These are phyloP conservation scores for Ogataea glucozyma DNA, from an alignment of 805 yeast genomes.

Conservation along the genomic window DNA sequence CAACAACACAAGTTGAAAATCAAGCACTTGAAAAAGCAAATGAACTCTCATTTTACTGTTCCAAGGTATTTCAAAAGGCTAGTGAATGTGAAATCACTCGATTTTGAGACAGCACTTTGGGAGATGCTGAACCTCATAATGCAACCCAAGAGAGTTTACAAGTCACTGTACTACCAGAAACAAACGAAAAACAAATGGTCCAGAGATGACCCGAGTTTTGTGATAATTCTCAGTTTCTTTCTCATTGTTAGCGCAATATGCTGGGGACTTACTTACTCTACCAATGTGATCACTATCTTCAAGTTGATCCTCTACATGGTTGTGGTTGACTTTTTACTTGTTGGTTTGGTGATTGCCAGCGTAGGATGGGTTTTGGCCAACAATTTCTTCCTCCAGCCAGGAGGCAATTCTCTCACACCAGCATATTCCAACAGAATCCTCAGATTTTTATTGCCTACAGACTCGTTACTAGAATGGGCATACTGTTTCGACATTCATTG, in stretches of 20 bases:
- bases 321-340: slow-evolving; percentile 71
- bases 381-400: slow-evolving; percentile 46
- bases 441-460: slow-evolving; percentile 34
- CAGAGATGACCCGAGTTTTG: slow-evolving; percentile 90
- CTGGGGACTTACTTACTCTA: slow-evolving; percentile 86
- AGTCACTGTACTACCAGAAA: slow-evolving; percentile 77
- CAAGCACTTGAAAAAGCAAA: slow-evolving; percentile 21
- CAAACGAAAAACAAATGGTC: slow-evolving; percentile 81
- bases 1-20: slow-evolving; percentile 27
- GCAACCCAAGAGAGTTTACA: slow-evolving; percentile 79
- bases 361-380: slow-evolving; percentile 72
- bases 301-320: slow-evolving; percentile 81
- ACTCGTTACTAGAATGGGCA: slow-evolving; percentile 77
- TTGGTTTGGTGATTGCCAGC: slow-evolving; percentile 71
- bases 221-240: slow-evolving; percentile 66
- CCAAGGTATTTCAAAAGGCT: slow-evolving; percentile 44
- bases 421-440: slow-evolving; percentile 25
- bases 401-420: slow-evolving; percentile 9
- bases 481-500: slow-evolving; percentile 94
- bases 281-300: slow-evolving; percentile 58
- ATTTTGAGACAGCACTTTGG: slow-evolving; percentile 92
- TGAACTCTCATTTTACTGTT: slow-evolving; percentile 21
- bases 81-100: slow-evolving; percentile 76
- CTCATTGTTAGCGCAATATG: slow-evolving; percentile 75
- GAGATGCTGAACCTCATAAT: slow-evolving; percentile 74